A percentile compares a stretch with the other conserved stretches of the same genome.
These are phyloP conservation scores for Aspergillus hiratsukae DNA, from an alignment of 2,329 filamentous ascomycete species.

Conservation along the genomic window DNA sequence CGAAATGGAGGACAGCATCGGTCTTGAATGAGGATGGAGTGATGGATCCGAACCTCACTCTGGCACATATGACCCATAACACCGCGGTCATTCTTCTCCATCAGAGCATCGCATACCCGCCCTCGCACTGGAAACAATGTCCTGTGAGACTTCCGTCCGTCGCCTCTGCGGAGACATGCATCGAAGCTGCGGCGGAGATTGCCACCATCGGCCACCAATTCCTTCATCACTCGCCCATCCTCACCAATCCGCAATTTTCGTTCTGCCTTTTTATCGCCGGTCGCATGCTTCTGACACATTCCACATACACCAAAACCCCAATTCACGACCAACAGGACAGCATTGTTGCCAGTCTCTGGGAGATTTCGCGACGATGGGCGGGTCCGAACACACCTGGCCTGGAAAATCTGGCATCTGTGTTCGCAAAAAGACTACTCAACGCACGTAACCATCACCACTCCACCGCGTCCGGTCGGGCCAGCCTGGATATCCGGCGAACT, in stretches of 20 bases:
- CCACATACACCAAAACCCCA: conserved; percentile 23
- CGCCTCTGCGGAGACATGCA: too few relatives aligned
- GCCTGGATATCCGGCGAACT: too few relatives aligned
- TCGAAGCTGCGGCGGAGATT: conserved; percentile 40
- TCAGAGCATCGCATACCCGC: conserved; percentile 28
- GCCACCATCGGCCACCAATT: conserved; percentile 42
- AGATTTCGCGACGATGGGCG: too few relatives aligned
- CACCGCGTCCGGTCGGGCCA: too few relatives aligned
- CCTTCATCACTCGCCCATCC: conserved; percentile 29
- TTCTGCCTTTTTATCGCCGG: conserved; percentile 46
- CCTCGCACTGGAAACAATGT: too few relatives aligned
- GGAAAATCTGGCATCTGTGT: too few relatives aligned
- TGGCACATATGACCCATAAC: conserved; percentile 49
- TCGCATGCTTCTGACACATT: conserved; percentile 39
- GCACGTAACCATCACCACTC: too few relatives aligned
- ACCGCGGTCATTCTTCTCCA: conserved; percentile 48
- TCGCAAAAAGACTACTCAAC: too few relatives aligned
- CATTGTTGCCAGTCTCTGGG: too few relatives aligned
- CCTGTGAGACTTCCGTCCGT: too few relatives aligned
- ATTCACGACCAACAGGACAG: too few relatives aligned
- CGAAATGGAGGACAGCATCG: conserved; percentile 28
- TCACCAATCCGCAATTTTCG: conserved; percentile 36
- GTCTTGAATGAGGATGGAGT: conserved; percentile 29
- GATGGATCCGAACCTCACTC: conserved; percentile 49
- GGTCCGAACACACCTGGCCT: too few relatives aligned